Evolutionary conservation across 495 filamentous ascomycete species (phyloP).

Genomic region (Choiromyces venosus): DNA sequence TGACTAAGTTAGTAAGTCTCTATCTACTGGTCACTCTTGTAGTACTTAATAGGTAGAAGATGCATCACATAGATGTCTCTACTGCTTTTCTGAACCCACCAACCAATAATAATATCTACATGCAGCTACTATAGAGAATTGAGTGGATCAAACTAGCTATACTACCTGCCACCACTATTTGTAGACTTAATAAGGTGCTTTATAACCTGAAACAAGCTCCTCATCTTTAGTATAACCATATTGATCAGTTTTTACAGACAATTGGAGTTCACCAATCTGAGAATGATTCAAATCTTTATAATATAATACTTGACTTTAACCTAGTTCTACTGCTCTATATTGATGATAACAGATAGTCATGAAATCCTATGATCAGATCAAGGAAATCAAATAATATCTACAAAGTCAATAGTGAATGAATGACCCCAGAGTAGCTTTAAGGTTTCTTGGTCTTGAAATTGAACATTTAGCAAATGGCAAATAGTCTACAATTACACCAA

Average conservation of each 20-base stretch:
- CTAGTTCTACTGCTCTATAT: slow-evolving; percentile 13
- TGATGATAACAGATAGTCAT: slow-evolving; percentile 21
- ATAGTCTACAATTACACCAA: not conserved
- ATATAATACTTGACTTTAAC: too few species aligned
- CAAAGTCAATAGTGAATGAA: slow-evolving; percentile 8
- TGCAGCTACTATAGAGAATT: slow-evolving; percentile 21
- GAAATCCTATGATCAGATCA: too few species aligned
- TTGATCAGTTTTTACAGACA: slow-evolving; percentile 6
- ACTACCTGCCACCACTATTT: too few species aligned
- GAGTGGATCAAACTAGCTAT: too few species aligned
- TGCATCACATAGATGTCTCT: slow-evolving; percentile 9
- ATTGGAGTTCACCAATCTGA: slow-evolving; percentile 7
- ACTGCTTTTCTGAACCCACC: slow-evolving; percentile 22
- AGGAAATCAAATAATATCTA: slow-evolving; percentile 2
- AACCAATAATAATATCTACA: slow-evolving; percentile 8
- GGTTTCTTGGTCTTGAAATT: slow-evolving; percentile 15
- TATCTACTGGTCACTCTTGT: too few species aligned
- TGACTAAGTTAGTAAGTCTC: slow-evolving; percentile 23
- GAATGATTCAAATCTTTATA: slow-evolving; percentile 5
- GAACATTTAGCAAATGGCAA: too few species aligned
- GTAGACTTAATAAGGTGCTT: too few species aligned
- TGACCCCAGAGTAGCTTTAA: slow-evolving; percentile 6
- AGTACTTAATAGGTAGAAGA: too few species aligned
- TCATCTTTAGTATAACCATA: slow-evolving; percentile 12
- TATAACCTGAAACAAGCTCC: slow-evolving; percentile 19